phyloP scores from a whole-genome alignment of 306 rosid genomes.

The Prosopis cineraria region DNA sequence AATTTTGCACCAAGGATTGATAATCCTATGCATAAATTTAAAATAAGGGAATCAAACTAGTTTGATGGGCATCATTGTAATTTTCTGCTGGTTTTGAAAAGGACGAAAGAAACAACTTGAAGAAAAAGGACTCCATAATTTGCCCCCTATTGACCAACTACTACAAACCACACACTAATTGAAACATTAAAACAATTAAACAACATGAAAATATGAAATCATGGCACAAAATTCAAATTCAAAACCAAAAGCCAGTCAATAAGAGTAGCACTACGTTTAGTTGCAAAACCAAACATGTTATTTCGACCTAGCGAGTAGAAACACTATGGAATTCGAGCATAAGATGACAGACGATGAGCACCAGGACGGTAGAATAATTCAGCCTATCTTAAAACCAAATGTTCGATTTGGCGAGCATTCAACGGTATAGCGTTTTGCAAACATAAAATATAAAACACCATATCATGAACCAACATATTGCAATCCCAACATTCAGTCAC shows the following conservation, averaged over 20 bases:
- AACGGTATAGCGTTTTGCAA: background rate
- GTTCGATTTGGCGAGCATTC: background rate
- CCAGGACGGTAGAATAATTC: background rate
- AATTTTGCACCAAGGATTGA: too few relatives aligned
- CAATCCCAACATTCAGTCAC: background rate
- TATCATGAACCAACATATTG: background rate
- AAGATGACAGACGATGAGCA: background rate
- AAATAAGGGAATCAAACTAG: background rate
- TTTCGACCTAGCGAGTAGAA: background rate
- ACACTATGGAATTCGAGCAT: background rate
- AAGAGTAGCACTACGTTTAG: background rate
- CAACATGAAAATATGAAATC: too few relatives aligned
- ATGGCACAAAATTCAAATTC: background rate
- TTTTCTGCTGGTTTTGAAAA: background rate
- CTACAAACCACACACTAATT: background rate
- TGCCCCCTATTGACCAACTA: background rate
- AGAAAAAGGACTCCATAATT: background rate
- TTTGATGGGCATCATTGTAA: background rate
- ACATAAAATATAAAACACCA: background rate
- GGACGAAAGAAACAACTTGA: background rate
- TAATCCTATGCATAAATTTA: background rate
- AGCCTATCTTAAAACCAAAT: background rate
- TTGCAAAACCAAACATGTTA: background rate
- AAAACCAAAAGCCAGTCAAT: background rate
- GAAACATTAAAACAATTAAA: background rate